Evolutionary conservation across 2,329 filamentous ascomycete species (phyloP).

Genomic region (Trichophyton simii): DNA sequence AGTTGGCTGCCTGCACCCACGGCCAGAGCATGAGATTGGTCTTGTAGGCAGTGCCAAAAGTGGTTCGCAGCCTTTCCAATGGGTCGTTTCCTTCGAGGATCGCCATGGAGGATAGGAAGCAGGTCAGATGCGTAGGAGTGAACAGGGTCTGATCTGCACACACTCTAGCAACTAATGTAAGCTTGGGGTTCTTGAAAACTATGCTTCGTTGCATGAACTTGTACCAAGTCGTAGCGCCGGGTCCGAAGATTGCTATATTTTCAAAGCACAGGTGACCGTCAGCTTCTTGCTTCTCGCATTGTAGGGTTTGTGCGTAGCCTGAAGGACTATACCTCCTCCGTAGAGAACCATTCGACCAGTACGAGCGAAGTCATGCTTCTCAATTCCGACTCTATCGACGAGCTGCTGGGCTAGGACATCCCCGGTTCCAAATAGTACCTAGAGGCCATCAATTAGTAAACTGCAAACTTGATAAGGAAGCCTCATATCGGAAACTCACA

Average conservation of each 20-base stretch:
- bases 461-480: not conserved
- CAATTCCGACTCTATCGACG: slow-evolving; percentile 66
- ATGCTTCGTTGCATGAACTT: slow-evolving; percentile 61
- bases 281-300: not conserved
- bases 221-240: slow-evolving; percentile 79
- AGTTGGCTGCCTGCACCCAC: slow-evolving; percentile 71
- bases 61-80: slow-evolving; percentile 56
- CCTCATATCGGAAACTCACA: slow-evolving; percentile 26
- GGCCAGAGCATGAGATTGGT: slow-evolving; percentile 89
- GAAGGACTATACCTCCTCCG: slow-evolving; percentile 32
- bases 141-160: slow-evolving; percentile 70
- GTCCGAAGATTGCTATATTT: slow-evolving; percentile 64
- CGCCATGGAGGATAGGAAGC: slow-evolving; percentile 77
- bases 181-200: slow-evolving; percentile 49
- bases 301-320: slow-evolving; percentile 6
- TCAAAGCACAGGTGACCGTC: not conserved
- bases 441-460: not conserved
- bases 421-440: slow-evolving; percentile 81
- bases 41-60: slow-evolving; percentile 58
- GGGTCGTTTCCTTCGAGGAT: slow-evolving; percentile 58
- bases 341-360: slow-evolving; percentile 40
- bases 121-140: slow-evolving; percentile 67
- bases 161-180: slow-evolving; percentile 66
- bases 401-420: slow-evolving; percentile 84
- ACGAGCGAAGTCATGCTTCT: slow-evolving; percentile 55